Base-by-base conservation (phyloP, 345 rosid species). In the Leavenworthia alabamica region DNA sequence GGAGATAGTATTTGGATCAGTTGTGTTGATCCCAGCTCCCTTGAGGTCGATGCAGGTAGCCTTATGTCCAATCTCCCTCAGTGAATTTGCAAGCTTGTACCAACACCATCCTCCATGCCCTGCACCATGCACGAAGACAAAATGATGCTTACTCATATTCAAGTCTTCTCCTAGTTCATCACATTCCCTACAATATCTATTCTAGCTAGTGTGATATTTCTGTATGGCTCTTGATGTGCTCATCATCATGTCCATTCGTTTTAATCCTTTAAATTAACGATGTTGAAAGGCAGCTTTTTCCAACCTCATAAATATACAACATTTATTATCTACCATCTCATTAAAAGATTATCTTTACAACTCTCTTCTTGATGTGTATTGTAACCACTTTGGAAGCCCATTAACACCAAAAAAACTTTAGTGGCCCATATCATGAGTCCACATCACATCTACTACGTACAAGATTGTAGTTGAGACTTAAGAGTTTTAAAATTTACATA, bases 51-150 rank as follows among this genome's bases (percentile, higher is more conserved):
- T 54, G 49, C 78, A 74, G 1, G 75, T 78, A 9, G 73, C 81
- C 27, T 76, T 76, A 51, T 76, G 73, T 22, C 69, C 80, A 14
- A 35, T 56, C 26, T 60, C 67, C 37, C 80, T 77, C 69, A 76
- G 8, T 20, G 67, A 60, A 50, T 14, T 29, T 11, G 66, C 68
- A 13, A 82, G 52, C 74, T 78, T 82, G 77, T 66, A 82, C 84
- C 84, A 82, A 68, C 83, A 78, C 83, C 85, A 77, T 3, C 73
- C 82, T 55, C 83, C 83, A 56, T 73, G 81, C 2, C 73, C 50
- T 32, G 74, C 79, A 23, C 80, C 83, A 32, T 78, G 82, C 20
- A 80, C 75, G 37, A 78, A 16, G 27, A 78, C 78, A 31, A 75
- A 78, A 46, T 78, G 78, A 27, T 66, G 51, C 17, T 50, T 36